These are phyloP conservation scores for Pestalotiopsis sp. DNA, from an alignment of 2,329 filamentous ascomycete species.

Conservation along the genomic window DNA sequence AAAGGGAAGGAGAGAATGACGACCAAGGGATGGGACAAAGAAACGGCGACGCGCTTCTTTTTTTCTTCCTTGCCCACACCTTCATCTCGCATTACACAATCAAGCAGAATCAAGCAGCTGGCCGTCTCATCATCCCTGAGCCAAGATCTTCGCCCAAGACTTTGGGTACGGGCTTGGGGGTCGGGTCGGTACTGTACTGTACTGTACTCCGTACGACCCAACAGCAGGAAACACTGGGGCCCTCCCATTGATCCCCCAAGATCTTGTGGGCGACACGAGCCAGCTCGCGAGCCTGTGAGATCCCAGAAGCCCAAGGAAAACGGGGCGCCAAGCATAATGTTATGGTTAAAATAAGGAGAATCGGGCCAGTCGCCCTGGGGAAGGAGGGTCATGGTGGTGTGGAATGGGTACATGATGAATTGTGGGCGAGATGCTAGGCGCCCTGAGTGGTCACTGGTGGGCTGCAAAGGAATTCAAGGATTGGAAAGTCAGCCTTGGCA, in stretches of 20 bases:
- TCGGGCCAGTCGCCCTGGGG: background rate
- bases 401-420: background rate
- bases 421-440: constrained; percentile 2
- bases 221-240: background rate
- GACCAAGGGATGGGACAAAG: background rate
- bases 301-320: background rate
- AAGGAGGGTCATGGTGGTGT: background rate
- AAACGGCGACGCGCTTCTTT: background rate
- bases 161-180: background rate
- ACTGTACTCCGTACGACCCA: background rate
- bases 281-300: too few species aligned
- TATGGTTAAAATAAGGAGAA: constrained; percentile 12
- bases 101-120: background rate
- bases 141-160: constrained; percentile 1
- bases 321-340: constrained; percentile 5
- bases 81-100: background rate
- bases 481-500: background rate
- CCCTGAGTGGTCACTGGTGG: background rate
- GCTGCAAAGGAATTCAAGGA: background rate
- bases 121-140: constrained; percentile 5
- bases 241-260: background rate
- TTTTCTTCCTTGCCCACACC: background rate
- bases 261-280: background rate
- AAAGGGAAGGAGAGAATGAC: constrained; percentile 8
- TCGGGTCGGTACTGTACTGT: background rate